Base-by-base conservation (phyloP, 192 early-diverging fungal genomes). In the Coemansia asiatica region DNA sequence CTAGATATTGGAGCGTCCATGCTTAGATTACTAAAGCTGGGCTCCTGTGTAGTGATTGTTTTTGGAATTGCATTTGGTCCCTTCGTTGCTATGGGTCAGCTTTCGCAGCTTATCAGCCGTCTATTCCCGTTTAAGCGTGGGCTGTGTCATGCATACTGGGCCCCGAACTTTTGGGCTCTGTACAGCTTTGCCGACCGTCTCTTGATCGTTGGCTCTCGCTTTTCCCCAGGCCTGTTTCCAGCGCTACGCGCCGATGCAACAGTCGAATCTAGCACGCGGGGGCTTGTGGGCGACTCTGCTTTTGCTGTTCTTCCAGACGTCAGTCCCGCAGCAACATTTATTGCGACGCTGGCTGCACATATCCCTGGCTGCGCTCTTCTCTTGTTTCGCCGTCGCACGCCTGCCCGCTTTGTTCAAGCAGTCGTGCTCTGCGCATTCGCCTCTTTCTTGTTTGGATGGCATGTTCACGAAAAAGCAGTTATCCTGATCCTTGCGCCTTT, bases 71-170 rank as follows among this genome's bases (percentile, higher is more conserved):
- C 95, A 1, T 85, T 98, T 64, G 91, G 87, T 4, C 96, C 96
- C 0, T 96, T 97, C 71, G 71, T 71, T 19, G 81, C 80, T 38
- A 66, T 86, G 74, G 76, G 81, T 13, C 92, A 98, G 58, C 56
- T 93, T 6, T 87, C 87, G 9, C 92, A 94, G 76, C 70, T 98
- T 19, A 64, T 89, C 9, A 69, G 83, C 21, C 87, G 96, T 1
- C 83, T 98, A 35, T 98, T 98, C 73, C 95, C 94, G 10, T 98
- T 98, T 79, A 94, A 92, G 74, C 87, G 96, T n/a, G 96, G 96
- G 15, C 85, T 98, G 12, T 93, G 89, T 75, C 96, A 98, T 63
- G 94, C 95, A 8, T 96, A 90, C 71, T 98, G 95, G 95, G 96
- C 96, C 2, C 94, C 95, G 15, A 98, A 98, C 69, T 88, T 94